Conservation (phyloP, 768 basidiomycete genomes). For the Neoboletus brunneissimus region DNA sequence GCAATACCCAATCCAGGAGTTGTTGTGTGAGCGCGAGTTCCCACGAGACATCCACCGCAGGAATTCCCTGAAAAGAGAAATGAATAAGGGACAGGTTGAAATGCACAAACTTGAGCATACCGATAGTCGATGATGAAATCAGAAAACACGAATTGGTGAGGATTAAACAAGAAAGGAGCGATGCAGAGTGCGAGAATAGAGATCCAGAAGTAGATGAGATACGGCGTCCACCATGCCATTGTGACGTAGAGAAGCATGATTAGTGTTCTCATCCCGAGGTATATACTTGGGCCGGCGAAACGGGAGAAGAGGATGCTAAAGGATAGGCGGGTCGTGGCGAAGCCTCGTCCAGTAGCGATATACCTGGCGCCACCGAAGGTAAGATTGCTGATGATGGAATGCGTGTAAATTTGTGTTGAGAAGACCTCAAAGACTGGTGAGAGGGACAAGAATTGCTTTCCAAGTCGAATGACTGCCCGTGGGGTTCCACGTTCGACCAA, state of each 20-base stretch:
- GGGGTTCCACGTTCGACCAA: conserved; percentile 92
- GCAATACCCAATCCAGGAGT: conserved; percentile 99
- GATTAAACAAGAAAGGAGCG: conserved; percentile 98
- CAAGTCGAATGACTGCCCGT: conserved; percentile 86
- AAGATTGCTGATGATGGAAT: conserved; percentile 95
- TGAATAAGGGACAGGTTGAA: neutral
- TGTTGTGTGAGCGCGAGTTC: conserved; percentile 94
- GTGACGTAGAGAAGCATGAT: conserved; percentile 94
- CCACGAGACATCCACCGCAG: conserved; percentile 99
- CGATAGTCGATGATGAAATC: conserved; percentile 97
- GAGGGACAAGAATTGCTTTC: conserved; percentile 91
- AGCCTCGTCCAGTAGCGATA: conserved; percentile 98
- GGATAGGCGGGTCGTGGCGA: conserved; percentile 92
- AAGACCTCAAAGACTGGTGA: conserved; percentile 98
- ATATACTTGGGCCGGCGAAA: conserved; percentile 98
- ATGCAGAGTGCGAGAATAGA: conserved; percentile 90
- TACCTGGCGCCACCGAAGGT: conserved; percentile 98
- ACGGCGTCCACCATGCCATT: conserved; percentile 86
- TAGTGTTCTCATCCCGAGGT: conserved; percentile 91
- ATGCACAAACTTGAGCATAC: conserved; percentile 38
- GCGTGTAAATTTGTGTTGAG: conserved; percentile 96
- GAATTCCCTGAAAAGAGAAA: conserved; percentile 67
- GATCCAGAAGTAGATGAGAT: conserved; percentile 97
- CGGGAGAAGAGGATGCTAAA: conserved; percentile 97
- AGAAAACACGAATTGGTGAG: conserved; percentile 97